A percentile compares a stretch with the other conserved stretches of the same genome.
Evolutionary conservation across 1,284 basidiomycete species (phyloP).

Genomic region (Neotropicomus parvogracilis): DNA sequence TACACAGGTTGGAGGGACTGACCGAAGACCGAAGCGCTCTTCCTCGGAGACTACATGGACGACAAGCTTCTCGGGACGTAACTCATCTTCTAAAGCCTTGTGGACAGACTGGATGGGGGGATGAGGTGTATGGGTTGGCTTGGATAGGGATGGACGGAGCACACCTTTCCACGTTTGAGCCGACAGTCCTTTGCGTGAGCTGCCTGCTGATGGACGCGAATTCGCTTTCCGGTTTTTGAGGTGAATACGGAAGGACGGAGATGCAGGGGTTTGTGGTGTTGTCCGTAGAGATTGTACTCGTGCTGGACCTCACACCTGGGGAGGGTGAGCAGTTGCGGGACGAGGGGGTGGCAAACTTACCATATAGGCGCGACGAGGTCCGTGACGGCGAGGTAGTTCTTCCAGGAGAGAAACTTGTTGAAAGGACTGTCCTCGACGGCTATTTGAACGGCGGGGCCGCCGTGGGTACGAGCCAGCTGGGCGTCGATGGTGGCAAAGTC

Average conservation of each 20-base stretch:
- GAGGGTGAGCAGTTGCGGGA: neutral
- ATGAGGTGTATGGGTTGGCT: neutral
- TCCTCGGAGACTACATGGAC: slow-evolving; percentile 52
- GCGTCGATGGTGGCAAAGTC: slow-evolving; percentile 55
- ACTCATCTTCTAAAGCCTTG: slow-evolving; percentile 72
- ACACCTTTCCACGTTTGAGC: slow-evolving; percentile 59
- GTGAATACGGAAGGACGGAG: slow-evolving; percentile 59
- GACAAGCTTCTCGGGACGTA: slow-evolving; percentile 56
- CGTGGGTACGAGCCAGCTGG: slow-evolving; percentile 2
- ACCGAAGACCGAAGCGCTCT: slow-evolving; percentile 73
- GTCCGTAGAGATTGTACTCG: slow-evolving; percentile 66
- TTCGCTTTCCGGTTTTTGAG: slow-evolving; percentile 62
- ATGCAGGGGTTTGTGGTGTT: slow-evolving; percentile 50
- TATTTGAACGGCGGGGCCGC: slow-evolving; percentile 17
- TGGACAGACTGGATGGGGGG: slow-evolving; percentile 58
- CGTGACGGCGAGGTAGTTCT: slow-evolving; percentile 45
- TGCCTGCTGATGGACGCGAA: slow-evolving; percentile 55
- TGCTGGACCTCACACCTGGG: slow-evolving; percentile 75
- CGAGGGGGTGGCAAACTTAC: slow-evolving; percentile 33
- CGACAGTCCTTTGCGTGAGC: slow-evolving; percentile 59
- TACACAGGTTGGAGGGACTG: slow-evolving; percentile 16
- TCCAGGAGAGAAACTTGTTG: slow-evolving; percentile 35
- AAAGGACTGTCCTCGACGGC: slow-evolving; percentile 30
- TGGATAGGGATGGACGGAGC: slow-evolving; percentile 13
- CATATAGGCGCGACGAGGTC: slow-evolving; percentile 51